Evolutionary conservation across 2,329 filamentous ascomycete genomes (phyloP).

Genomic region (Monascus ruber): DNA sequence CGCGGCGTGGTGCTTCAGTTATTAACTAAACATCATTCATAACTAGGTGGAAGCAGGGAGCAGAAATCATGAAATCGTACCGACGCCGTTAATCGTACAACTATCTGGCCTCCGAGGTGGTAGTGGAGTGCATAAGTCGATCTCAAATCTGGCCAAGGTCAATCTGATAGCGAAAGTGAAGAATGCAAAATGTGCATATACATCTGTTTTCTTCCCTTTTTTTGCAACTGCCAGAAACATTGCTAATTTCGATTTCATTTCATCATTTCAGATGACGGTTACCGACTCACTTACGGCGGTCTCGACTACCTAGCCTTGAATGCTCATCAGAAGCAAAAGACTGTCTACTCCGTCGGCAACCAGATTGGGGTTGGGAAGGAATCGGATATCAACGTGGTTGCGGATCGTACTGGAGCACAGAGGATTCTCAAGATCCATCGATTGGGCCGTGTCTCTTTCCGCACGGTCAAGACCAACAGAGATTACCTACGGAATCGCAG

Average conservation of each 20-base stretch:
- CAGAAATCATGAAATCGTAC: conserved; percentile 94
- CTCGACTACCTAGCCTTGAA: conserved; percentile 96
- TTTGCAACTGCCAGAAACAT: not conserved
- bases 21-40: not conserved
- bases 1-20: conserved; percentile 8
- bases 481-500: conserved; percentile 80
- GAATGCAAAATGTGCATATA: conserved; percentile 64
- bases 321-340: conserved; percentile 66
- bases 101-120: conserved; percentile 68
- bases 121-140: conserved; percentile 71
- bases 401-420: conserved; percentile 64
- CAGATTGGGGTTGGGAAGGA: conserved; percentile 96
- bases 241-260: not conserved
- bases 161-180: conserved; percentile 86
- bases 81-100: conserved; percentile 76
- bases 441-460: conserved; percentile 89
- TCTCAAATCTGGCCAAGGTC: conserved; percentile 82
- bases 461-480: conserved; percentile 87
- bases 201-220: not conserved
- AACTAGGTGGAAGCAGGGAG: conserved; percentile 78
- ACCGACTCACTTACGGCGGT: conserved; percentile 90
- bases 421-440: conserved; percentile 90
- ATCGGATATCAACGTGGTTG: conserved; percentile 91
- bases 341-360: conserved; percentile 83
- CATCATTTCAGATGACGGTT: conserved; percentile 61